phyloP scores from a whole-genome alignment of 306 rosid genomes.

The Heteromeles arbutifolia region DNA sequence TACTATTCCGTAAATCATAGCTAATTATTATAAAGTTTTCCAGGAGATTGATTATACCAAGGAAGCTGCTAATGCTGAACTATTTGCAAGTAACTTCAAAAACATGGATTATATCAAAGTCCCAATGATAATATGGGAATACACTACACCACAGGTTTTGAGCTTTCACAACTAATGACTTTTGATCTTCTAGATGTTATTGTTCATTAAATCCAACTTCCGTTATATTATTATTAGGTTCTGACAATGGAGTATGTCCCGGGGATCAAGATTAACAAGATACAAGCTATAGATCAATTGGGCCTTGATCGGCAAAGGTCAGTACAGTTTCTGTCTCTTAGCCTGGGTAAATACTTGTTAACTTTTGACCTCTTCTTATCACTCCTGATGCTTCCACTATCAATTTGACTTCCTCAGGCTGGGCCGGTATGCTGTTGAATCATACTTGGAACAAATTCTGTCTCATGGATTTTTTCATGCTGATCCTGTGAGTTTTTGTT shows the following conservation, averaged over 20 bases:
- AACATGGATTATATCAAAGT: conserved; percentile 85
- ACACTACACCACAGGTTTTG: conserved; percentile 90
- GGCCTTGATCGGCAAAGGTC: conserved; percentile 94
- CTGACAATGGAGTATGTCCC: conserved; percentile 99
- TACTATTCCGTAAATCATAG: not conserved
- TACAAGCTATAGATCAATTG: conserved; percentile 88
- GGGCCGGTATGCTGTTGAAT: conserved; percentile 96
- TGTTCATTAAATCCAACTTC: not conserved
- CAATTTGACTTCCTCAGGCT: conserved; percentile 40
- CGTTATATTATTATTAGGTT: conserved; percentile 37
- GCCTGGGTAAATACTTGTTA: conserved; percentile 4
- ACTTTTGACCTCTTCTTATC: conserved; percentile 1
- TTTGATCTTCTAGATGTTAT: conserved; percentile 8
- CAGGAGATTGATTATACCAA: conserved; percentile 99
- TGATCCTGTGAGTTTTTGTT: conserved; percentile 69
- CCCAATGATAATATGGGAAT: conserved; percentile 82
- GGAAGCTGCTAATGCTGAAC: conserved; percentile 94
- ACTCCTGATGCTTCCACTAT: not conserved
- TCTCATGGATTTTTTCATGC: conserved; percentile 99
- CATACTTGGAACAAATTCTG: conserved; percentile 94
- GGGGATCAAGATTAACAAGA: conserved; percentile 94
- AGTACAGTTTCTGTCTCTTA: conserved; percentile 6
- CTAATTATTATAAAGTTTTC: conserved; percentile 11
- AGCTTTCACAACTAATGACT: conserved; percentile 8
- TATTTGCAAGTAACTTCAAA: conserved; percentile 80